Percentiles rank a stretch among this genome's conserved stretches.
phyloP scores from a whole-genome alignment of 208 protist species.

The Tritrichomonas musculus region DNA sequence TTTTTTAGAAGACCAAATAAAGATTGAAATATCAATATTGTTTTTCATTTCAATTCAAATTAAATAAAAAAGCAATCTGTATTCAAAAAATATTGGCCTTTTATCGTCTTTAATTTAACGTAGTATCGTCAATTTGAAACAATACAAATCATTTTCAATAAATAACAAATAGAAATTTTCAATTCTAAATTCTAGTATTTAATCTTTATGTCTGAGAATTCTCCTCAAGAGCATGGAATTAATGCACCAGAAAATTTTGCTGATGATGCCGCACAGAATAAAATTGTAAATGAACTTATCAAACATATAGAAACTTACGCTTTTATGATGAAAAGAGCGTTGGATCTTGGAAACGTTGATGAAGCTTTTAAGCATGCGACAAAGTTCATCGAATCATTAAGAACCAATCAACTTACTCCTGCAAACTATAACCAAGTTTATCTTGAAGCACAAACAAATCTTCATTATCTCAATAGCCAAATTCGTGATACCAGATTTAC shows the following conservation, averaged over 20 bases:
- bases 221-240: background rate
- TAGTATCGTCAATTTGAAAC: no score
- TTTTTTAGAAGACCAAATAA: no score
- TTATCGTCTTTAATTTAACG: no score
- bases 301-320: background rate
- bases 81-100: no score
- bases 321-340: background rate
- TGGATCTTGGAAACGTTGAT: background rate
- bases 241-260: background rate
- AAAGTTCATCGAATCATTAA: background rate
- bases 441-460: background rate
- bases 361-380: background rate
- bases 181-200: no score
- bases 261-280: background rate
- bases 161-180: no score
- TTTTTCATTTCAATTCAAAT: no score
- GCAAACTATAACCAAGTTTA: background rate
- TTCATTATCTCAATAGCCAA: background rate
- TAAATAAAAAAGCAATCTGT: no score
- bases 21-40: no score
- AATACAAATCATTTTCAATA: no score
- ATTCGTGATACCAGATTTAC: background rate
- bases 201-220: no score
- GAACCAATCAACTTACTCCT: background rate
- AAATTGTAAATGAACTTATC: background rate